phyloP scores from a whole-genome alignment of 768 basidiomycete species.

The Calocera cornea region DNA sequence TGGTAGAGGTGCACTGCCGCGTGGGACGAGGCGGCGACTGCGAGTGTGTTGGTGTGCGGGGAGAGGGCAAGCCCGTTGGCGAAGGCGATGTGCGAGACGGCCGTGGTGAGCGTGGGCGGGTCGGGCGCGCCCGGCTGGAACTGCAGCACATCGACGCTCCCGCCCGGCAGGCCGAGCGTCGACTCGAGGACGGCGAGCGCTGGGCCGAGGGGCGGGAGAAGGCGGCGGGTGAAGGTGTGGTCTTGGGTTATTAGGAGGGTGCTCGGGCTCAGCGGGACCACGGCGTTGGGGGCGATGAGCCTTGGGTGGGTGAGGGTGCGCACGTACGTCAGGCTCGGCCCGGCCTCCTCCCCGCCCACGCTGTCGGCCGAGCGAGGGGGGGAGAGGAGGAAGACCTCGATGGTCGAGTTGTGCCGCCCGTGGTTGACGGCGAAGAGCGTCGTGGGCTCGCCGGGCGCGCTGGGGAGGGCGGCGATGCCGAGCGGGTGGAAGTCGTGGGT shows the following conservation, averaged over 20 bases:
- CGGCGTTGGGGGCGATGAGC: constrained; percentile 51
- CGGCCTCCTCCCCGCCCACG: constrained; percentile 1
- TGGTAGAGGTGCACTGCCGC: constrained; percentile 39
- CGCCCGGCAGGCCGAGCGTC: constrained; percentile 40
- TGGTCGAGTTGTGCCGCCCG: constrained; percentile 42
- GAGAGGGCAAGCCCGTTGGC: constrained; percentile 58
- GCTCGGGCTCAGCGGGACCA: constrained; percentile 50
- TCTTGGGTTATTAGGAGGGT: constrained; percentile 66
- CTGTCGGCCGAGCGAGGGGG: no score
- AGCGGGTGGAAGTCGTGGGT: constrained; percentile 58
- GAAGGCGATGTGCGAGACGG: constrained; percentile 42
- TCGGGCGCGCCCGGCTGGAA: constrained; percentile 23
- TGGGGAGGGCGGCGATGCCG: constrained; percentile 40
- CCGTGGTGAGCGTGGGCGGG: constrained; percentile 25
- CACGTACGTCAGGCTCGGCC: constrained; percentile 33
- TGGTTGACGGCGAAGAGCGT: constrained; percentile 60
- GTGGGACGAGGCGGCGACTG: constrained; percentile 42
- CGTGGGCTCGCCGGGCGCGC: constrained; percentile 30
- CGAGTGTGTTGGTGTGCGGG: constrained; percentile 35
- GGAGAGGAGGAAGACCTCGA: constrained; percentile 52
- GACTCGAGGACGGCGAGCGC: constrained; percentile 44
- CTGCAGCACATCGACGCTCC: constrained; percentile 44
- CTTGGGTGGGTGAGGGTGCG: constrained; percentile 46
- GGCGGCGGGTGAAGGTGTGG: constrained; percentile 51
- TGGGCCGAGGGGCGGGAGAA: constrained; percentile 36